These are phyloP conservation scores for Sclerospora graminicola DNA, from an alignment of 352 stramenopile species.

Conservation along the genomic window DNA sequence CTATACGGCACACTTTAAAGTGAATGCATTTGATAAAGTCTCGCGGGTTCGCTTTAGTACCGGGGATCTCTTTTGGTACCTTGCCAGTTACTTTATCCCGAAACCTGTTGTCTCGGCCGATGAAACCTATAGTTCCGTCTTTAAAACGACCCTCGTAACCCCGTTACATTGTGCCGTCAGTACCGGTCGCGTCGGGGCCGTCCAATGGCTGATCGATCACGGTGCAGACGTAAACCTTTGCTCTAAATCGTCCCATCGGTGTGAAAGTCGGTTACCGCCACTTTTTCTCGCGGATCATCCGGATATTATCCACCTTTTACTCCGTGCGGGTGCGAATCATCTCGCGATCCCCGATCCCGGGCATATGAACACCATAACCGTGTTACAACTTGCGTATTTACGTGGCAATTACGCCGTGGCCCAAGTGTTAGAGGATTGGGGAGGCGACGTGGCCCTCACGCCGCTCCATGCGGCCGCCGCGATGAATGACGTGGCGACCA, in stretches of 20 bases:
- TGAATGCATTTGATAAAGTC: slow-evolving; percentile 79
- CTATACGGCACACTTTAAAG: slow-evolving; percentile 34
- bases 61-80: slow-evolving; percentile 75
- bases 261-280: slow-evolving; percentile 53
- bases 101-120: slow-evolving; percentile 56
- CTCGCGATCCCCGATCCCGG: slow-evolving; percentile 71
- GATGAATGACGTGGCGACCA: slow-evolving; percentile 36
- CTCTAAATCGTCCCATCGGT: slow-evolving; percentile 60
- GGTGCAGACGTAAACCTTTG: slow-evolving; percentile 72
- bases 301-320: slow-evolving; percentile 62
- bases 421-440: slow-evolving; percentile 75
- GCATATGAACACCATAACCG: slow-evolving; percentile 81
- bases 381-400: slow-evolving; percentile 71
- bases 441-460: slow-evolving; percentile 64
- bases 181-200: slow-evolving; percentile 56
- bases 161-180: slow-evolving; percentile 73
- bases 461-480: slow-evolving; percentile 65
- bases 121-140: slow-evolving; percentile 51
- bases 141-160: slow-evolving; percentile 65
- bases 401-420: slow-evolving; percentile 73
- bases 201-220: slow-evolving; percentile 60
- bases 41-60: slow-evolving; percentile 66
- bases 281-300: slow-evolving; percentile 77
- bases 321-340: slow-evolving; percentile 59
- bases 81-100: slow-evolving; percentile 59